Evolutionary conservation across 345 rosid species (phyloP), one percentile per base, ranked within the genome.

Genomic region (Syzygium grande): DNA sequence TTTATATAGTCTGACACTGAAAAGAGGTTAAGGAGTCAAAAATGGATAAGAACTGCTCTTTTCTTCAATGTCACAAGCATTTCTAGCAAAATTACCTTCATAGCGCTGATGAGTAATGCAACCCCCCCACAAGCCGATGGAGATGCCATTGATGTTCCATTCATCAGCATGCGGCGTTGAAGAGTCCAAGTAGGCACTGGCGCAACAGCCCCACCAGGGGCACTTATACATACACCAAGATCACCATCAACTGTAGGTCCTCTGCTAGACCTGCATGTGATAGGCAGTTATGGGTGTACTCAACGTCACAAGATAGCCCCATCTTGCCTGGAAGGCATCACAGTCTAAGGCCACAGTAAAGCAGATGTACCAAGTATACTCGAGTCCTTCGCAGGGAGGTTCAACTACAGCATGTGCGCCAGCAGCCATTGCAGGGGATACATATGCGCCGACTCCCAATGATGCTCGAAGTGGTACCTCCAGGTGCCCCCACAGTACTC

Each of bases 151-250:
- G 99, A 98, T 86, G 99, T 98, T 88, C 99, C 99, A 93, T 97
- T 98, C 99, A 96, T 97, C 86, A 98, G 97, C 99, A 96, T 97
- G 85, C 98, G 98, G 84, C 94, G 92, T 91, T 98, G 99, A 90
- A 97, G 99, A 84, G 99, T 97, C 99, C 99, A 97, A 88, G 96
- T 96, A 89, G 99, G 98, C 52, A 98, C 99, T 84, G 99, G 99
- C 89, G 99, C 99, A 90, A 98, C 96, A 88, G 99, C 99, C 87
- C 97, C 99, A 89, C 99, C 99, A 92, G 99, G 98, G 89, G 99
- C 99, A 94, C 99, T 95, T 85, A 97, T 91, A 93, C 92, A 91
- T 88, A 98, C 98, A 88, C 99, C 99, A 89, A 97, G 93, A 92
- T 97, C 99, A 68, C 99, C 99, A 93, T 98, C 99, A 92, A 94